Percentiles rank a stretch among this genome's conserved stretches.
Evolutionary conservation across 2,329 filamentous ascomycete species (phyloP).

Genomic region (Sclerotiophoma versabilis): DNA sequence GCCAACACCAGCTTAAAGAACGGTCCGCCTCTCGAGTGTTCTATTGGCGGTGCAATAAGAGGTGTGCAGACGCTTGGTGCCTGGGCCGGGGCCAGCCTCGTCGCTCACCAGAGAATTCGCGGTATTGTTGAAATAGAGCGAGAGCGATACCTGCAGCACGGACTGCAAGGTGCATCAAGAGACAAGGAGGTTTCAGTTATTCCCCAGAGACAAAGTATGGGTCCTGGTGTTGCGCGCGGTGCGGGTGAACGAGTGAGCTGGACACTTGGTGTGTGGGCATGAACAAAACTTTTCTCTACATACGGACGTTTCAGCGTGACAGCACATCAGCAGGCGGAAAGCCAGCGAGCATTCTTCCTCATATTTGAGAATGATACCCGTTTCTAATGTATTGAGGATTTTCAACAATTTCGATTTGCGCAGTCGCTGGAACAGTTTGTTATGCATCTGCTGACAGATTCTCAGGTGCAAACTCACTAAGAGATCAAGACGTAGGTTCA

Average conservation of each 20-base stretch:
- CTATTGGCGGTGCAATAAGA: constrained; percentile 66
- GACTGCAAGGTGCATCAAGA: constrained; percentile 66
- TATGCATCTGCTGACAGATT: too few species aligned
- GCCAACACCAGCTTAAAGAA: constrained; percentile 57
- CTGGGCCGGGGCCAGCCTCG: constrained; percentile 76
- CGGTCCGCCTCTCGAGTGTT: constrained; percentile 42
- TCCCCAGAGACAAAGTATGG: constrained; percentile 70
- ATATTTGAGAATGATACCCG: too few species aligned
- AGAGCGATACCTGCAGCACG: constrained; percentile 74
- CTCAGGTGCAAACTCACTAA: too few species aligned
- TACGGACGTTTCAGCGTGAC: too few species aligned
- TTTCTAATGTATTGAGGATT: too few species aligned
- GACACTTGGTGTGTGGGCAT: constrained; percentile 51
- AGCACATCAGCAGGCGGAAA: too few species aligned
- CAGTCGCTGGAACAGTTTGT: too few species aligned
- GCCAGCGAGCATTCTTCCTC: too few species aligned
- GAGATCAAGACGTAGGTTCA: too few species aligned
- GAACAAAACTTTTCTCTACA: neutral
- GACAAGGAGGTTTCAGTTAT: constrained; percentile 65
- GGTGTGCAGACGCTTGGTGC: constrained; percentile 73
- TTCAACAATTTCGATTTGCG: too few species aligned
- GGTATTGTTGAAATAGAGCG: constrained; percentile 74
- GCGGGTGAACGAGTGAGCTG: constrained; percentile 48
- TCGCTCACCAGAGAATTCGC: constrained; percentile 71
- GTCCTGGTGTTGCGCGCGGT: constrained; percentile 52